Evolutionary conservation across 2,329 filamentous ascomycete species (phyloP), one percentile per base, ranked within the genome.

Genomic region (Fusarium buharicum): DNA sequence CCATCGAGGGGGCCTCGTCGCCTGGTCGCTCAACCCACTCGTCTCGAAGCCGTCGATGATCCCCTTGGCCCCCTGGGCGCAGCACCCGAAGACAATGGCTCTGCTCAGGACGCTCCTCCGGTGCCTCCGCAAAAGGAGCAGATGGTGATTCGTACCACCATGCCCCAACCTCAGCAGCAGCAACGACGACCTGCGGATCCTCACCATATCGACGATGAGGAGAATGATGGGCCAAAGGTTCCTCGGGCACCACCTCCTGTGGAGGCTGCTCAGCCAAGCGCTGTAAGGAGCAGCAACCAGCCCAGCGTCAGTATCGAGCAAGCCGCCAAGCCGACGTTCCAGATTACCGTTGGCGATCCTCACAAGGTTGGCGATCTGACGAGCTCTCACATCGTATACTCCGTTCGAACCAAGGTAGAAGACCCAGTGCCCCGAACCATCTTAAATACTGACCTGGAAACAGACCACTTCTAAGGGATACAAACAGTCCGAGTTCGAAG

Each of bases 311-410:
- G 90, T 75, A 81, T 98, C 52, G 94, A 98, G 77, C 91, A 96
- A 79, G 95, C 95, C 41, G 89, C 94, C 27, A 96, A 97, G 77
- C 95, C 95, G 6, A 90, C 82, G 37, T 99, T 98, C 77, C 82
- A 91, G 45, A 98, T 99, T 70, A 88, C 85, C 3, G 95, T 99
- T 18, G 95, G 95, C 55, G 95, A 99, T 78, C 95, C 95, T 51
- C 93, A 97, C 78, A 99, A 98, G 80, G 94, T 99, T 67, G 95
- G 95, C 57, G 95, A 98, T 77, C 78, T 98, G 75, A 97, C 95
- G 9, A 97, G 91, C 76, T 97, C 93, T 63, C 95, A 99, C 76
- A 99, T 97, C 64, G 95, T 98, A 43, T 99, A 99, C 78, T 92
- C 92, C 70, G 95, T 99, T 64, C 86, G 91, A 71, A 99, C 95